Conservation (phyloP, 2,329 filamentous ascomycete species). For the Cytospora mali region DNA sequence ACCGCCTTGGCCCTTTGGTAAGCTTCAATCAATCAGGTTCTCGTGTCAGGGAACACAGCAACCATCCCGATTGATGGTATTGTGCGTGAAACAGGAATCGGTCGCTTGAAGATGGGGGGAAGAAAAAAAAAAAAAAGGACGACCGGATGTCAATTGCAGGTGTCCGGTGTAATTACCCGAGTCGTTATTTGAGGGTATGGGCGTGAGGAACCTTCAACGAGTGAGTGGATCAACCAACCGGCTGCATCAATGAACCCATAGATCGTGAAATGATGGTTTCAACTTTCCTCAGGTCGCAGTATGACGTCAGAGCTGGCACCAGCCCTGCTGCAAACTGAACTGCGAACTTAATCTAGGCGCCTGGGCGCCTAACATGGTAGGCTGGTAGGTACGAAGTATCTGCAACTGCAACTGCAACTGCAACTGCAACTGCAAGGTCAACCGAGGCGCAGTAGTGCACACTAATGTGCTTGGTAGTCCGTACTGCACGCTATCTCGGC, state of each 20-base stretch:
- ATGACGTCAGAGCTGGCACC: not conserved
- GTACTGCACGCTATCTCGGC: too few relatives aligned
- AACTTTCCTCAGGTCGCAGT: not conserved
- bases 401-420: too few relatives aligned
- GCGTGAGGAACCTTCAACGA: not conserved
- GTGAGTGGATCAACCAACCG: not conserved
- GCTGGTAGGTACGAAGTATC: too few relatives aligned
- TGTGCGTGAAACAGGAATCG: not conserved
- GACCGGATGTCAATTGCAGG: not conserved
- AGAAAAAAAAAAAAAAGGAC: too few relatives aligned
- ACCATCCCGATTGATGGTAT: not conserved
- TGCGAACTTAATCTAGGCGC: too few relatives aligned
- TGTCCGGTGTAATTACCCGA: too few relatives aligned
- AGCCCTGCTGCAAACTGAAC: not conserved
- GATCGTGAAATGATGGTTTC: not conserved
- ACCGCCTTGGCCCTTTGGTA: not conserved
- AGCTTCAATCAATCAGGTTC: not conserved
- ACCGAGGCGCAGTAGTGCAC: too few relatives aligned
- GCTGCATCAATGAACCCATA: not conserved
- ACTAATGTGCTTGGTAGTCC: too few relatives aligned
- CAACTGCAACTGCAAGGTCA: too few relatives aligned
- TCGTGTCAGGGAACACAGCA: not conserved
- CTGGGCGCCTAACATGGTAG: too few relatives aligned
- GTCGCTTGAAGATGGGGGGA: not conserved
- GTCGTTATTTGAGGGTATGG: too few relatives aligned